phyloP scores from a whole-genome alignment of 495 filamentous ascomycete species.

The Xylaria grammica region DNA sequence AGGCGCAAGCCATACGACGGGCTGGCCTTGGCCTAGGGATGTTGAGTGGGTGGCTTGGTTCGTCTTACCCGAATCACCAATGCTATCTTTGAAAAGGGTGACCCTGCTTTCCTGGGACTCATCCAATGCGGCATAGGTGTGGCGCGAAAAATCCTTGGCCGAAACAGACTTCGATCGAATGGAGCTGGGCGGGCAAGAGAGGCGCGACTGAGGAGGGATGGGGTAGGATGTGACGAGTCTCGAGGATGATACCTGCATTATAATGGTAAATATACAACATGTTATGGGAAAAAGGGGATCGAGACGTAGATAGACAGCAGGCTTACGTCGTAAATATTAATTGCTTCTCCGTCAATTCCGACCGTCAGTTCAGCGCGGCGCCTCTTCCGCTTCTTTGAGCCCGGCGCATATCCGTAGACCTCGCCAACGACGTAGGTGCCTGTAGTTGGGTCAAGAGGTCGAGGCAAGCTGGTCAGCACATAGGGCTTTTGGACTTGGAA shows the following conservation, averaged over 20 bases:
- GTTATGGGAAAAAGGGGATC: too few relatives aligned
- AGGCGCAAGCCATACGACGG: conserved; percentile 32
- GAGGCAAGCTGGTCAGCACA: conserved; percentile 69
- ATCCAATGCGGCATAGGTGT: conserved; percentile 68
- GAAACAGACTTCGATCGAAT: conserved; percentile 64
- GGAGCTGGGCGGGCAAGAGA: conserved; percentile 79
- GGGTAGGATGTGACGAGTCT: conserved; percentile 84
- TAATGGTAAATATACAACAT: too few relatives aligned
- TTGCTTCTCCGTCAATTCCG: conserved; percentile 86
- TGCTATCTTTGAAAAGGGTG: conserved; percentile 63
- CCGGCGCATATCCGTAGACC: conserved; percentile 70
- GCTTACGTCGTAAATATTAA: conserved; percentile 91
- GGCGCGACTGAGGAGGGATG: conserved; percentile 77
- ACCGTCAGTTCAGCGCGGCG: conserved; percentile 80
- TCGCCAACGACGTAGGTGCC: conserved; percentile 68
- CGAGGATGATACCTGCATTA: conserved; percentile 73
- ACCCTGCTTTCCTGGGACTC: conserved; percentile 48
- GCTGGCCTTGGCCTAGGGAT: conserved; percentile 26
- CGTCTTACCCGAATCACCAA: conserved; percentile 65
- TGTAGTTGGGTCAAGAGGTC: conserved; percentile 63
- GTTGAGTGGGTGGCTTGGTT: conserved; percentile 35
- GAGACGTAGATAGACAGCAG: too few relatives aligned
- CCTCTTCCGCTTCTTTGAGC: conserved; percentile 77
- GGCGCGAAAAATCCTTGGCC: conserved; percentile 62
- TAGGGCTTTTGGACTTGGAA: conserved; percentile 62